Base-by-base conservation (phyloP, 768 basidiomycete species). In the Boletellus ananas region DNA sequence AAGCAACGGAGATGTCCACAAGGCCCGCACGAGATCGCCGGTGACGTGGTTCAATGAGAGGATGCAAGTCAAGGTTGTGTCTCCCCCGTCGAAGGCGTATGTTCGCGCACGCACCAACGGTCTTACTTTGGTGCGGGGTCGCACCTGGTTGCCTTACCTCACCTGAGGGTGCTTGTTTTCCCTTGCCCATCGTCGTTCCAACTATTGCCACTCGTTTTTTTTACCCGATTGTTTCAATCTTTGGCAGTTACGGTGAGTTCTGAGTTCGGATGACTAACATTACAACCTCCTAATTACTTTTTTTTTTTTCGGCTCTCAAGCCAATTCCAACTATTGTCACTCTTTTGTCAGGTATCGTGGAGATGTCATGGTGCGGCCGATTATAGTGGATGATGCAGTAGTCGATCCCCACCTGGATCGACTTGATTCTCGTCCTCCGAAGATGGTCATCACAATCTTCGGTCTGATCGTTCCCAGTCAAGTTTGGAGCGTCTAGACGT, bases 271-370 rank as follows among this genome's bases (percentile, higher is more conserved):
- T n/a, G 16, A 23, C 3, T 38, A 12, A 31, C 16, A 13, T 36
- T 18, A 16, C 14, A 5, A 18, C n/a, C 1, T 25, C 14, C 47
- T 47, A 35, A 58, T 6, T 16, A 3, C 8, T 25, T 25, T 25
- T 11, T 25, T 25, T 25, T 25, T 25, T 14, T 14, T 11, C 8
- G 5, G 16, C 31, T 45, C 13, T 4, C 17, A 18, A 48, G 50
- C 42, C 37, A 25, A 43, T 46, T 40, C 49, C 55, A 60, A 54
- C 49, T 60, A 51, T 51, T 38, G 49, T 53, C 58, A 57, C 33
- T 60, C 58, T 1, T 60, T 59, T 52, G n/a, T 25, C 17, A n/a
- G 8, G 34, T 25, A 43, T 29, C 27, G 1, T 56, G 18, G 39
- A 47, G 36, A 37, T 49, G 14, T 49, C 1, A 14, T 40, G 18